A percentile compares a stretch with the other conserved stretches of the same genome.
These are phyloP conservation scores for Rhizopogon rudus DNA, from an alignment of 768 basidiomycete genomes.

Conservation along the genomic window DNA sequence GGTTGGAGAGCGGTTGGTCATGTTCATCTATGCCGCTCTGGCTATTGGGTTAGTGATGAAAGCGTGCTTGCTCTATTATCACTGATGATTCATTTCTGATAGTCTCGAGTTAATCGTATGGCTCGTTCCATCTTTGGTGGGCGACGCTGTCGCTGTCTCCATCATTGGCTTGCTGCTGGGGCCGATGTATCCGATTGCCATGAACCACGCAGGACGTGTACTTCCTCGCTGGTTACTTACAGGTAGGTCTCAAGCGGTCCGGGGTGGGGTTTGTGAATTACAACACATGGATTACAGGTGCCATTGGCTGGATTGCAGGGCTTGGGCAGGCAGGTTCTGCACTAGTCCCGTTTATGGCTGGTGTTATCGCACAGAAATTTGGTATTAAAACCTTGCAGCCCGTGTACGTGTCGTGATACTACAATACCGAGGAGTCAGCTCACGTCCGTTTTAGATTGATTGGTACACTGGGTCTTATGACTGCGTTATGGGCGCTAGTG, in stretches of 20 bases:
- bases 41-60: slow-evolving; percentile 38
- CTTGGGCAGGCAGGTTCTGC: slow-evolving; percentile 72
- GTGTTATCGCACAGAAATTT: slow-evolving; percentile 57
- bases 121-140: slow-evolving; percentile 49
- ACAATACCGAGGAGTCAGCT: background rate
- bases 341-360: slow-evolving; percentile 67
- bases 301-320: slow-evolving; percentile 66
- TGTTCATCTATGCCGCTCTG: slow-evolving; percentile 48
- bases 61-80: background rate
- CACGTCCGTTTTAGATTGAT: slow-evolving; percentile 8
- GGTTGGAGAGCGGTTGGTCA: slow-evolving; percentile 49
- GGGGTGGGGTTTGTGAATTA: background rate
- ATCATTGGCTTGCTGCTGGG: slow-evolving; percentile 52
- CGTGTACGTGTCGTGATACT: slow-evolving; percentile 13
- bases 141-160: slow-evolving; percentile 49
- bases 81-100: slow-evolving; percentile 20
- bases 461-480: slow-evolving; percentile 30
- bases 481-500: slow-evolving; percentile 28
- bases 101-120: slow-evolving; percentile 55
- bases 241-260: slow-evolving; percentile 19
- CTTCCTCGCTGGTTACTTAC: slow-evolving; percentile 68
- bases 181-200: slow-evolving; percentile 49
- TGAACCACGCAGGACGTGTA: slow-evolving; percentile 66
- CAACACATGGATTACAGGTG: slow-evolving; percentile 25
- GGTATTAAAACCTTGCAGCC: slow-evolving; percentile 42